Percentiles rank a stretch among this genome's conserved stretches.
phyloP scores from a whole-genome alignment of 371 early-diverging fungal genomes.

The Syncephalastrum sp. region DNA sequence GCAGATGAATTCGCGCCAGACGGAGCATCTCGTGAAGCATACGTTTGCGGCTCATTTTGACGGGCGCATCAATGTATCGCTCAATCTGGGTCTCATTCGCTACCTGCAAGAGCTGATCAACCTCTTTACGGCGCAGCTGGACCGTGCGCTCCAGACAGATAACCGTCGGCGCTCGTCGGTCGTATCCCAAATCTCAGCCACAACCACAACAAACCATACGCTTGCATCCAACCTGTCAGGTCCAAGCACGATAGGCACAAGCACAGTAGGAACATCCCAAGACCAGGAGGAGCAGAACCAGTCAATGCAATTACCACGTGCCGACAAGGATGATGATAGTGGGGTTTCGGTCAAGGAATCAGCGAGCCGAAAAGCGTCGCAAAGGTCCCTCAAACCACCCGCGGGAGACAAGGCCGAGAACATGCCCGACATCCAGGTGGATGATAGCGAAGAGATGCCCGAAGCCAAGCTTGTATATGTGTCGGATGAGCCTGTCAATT shows the following conservation, averaged over 20 bases:
- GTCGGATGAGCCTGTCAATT: slow-evolving; percentile 38
- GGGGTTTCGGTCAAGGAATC: slow-evolving; percentile 2
- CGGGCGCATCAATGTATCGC: slow-evolving; percentile 71
- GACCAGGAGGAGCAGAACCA: not conserved
- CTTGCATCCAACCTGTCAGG: not conserved
- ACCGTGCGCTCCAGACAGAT: slow-evolving; percentile 27
- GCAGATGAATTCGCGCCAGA: slow-evolving; percentile 48
- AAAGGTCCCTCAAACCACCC: not conserved
- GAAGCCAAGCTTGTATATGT: slow-evolving; percentile 25
- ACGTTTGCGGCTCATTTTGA: slow-evolving; percentile 61
- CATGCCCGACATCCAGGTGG: not conserved
- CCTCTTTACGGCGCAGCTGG: slow-evolving; percentile 39
- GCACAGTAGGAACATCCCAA: no score
- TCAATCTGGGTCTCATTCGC: slow-evolving; percentile 71
- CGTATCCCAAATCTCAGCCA: not conserved
- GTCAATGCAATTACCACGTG: not conserved
- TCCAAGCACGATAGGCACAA: no score
- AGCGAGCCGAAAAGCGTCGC: slow-evolving; percentile 2
- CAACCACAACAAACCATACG: not conserved
- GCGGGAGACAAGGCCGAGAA: not conserved
- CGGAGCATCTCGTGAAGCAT: slow-evolving; percentile 37
- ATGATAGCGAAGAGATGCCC: not conserved
- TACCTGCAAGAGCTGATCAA: slow-evolving; percentile 63
- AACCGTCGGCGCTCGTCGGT: not conserved
- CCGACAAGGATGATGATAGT: slow-evolving; percentile 11